Evolutionary conservation across 2,329 filamentous ascomycete species (phyloP).

Genomic region (Dryadomyces sulphureus): DNA sequence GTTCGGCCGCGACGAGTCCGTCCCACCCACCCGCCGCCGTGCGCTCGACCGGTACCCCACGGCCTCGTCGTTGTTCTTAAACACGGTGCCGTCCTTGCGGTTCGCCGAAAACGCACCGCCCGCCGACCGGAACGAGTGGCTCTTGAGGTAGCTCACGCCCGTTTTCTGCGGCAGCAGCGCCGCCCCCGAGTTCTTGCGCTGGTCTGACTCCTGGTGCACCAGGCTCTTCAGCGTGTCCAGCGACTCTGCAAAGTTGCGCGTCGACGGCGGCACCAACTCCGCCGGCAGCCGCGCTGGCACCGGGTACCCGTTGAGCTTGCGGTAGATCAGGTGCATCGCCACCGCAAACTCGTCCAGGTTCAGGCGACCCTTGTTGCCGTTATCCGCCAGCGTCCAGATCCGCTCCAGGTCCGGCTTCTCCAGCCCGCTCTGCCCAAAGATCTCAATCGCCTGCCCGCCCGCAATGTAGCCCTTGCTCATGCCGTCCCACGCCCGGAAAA

Average conservation of each 20-base stretch:
- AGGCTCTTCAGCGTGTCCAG: conserved; percentile 87
- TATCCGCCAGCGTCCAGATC: conserved; percentile 89
- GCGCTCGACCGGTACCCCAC: conserved; percentile 90
- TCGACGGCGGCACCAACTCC: conserved; percentile 88
- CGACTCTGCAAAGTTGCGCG: conserved; percentile 81
- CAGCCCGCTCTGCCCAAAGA: conserved; percentile 89
- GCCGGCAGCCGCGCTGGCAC: conserved; percentile 76
- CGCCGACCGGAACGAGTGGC: conserved; percentile 69
- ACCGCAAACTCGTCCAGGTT: conserved; percentile 97
- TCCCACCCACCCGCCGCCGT: conserved; percentile 58
- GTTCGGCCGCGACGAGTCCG: conserved; percentile 60
- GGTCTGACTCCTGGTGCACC: conserved; percentile 77
- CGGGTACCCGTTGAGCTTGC: conserved; percentile 91
- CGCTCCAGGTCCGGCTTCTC: conserved; percentile 81
- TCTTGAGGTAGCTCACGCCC: conserved; percentile 96
- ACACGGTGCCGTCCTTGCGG: conserved; percentile 90
- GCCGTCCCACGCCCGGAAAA: conserved; percentile 95
- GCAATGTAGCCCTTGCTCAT: conserved; percentile 84
- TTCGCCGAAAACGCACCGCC: conserved; percentile 40
- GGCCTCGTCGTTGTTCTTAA: conserved; percentile 89
- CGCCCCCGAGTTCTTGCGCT: conserved; percentile 76
- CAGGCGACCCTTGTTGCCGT: conserved; percentile 83
- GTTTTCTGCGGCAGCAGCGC: conserved; percentile 88
- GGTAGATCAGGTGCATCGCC: conserved; percentile 97
- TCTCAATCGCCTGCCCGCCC: conserved; percentile 87